Evolutionary conservation across 2,329 filamentous ascomycete species (phyloP).

Genomic region (Rutstroemia sp.): DNA sequence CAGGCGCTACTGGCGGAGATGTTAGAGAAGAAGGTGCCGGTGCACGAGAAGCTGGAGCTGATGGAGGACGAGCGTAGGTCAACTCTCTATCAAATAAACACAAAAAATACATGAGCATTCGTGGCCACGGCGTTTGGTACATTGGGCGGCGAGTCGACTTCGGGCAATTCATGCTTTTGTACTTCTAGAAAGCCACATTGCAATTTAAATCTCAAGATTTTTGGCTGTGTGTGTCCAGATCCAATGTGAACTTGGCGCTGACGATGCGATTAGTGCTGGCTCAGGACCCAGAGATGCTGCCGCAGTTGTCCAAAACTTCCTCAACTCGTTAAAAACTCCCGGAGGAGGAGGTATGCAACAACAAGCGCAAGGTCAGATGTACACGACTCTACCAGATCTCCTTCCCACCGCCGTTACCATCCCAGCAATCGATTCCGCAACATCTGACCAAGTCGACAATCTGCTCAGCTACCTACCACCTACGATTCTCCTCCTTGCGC

Average conservation of each 20-base stretch:
- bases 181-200: slow-evolving; percentile 28
- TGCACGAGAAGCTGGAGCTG: slow-evolving; percentile 85
- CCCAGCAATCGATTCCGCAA: slow-evolving; percentile 55
- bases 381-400: slow-evolving; percentile 80
- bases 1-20: slow-evolving; percentile 85
- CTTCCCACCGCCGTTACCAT: slow-evolving; percentile 72
- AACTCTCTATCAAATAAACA: slow-evolving; percentile 22
- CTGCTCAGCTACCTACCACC: slow-evolving; percentile 75
- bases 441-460: slow-evolving; percentile 60
- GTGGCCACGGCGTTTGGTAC: slow-evolving; percentile 26
- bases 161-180: slow-evolving; percentile 22
- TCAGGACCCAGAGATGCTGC: slow-evolving; percentile 59
- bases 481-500: slow-evolving; percentile 67
- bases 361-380: slow-evolving; percentile 53
- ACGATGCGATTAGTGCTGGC: slow-evolving; percentile 47
- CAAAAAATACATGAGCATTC: slow-evolving; percentile 22
- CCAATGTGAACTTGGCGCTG: slow-evolving; percentile 31
- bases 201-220: slow-evolving; percentile 23
- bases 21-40: slow-evolving; percentile 82
- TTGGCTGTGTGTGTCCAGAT: slow-evolving; percentile 5
- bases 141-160: slow-evolving; percentile 15
- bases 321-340: slow-evolving; percentile 65
- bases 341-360: slow-evolving; percentile 34
- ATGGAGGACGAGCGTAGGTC: slow-evolving; percentile 99
- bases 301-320: slow-evolving; percentile 77